Percentiles rank a stretch among this genome's conserved stretches.
phyloP scores from a whole-genome alignment of 352 stramenopile genomes.

The Bremia lactucae region DNA sequence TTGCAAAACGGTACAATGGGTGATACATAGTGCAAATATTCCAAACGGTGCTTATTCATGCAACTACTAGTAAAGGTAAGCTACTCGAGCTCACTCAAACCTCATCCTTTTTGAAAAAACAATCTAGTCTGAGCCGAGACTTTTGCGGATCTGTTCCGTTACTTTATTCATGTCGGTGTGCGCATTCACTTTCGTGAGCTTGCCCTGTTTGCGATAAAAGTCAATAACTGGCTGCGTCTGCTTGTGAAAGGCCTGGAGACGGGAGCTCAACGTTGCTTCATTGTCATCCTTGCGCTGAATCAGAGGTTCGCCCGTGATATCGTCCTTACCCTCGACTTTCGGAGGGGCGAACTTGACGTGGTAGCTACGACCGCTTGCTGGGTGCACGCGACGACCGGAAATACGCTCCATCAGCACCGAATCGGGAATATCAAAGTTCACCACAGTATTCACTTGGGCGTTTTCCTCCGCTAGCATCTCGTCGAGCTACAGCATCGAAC shows the following conservation, averaged over 20 bases:
- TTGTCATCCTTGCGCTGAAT: conserved; percentile 98
- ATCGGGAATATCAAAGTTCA: conserved; percentile 95
- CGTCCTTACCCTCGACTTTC: conserved; percentile 82
- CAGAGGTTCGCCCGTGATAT: conserved; percentile 92
- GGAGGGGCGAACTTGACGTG: conserved; percentile 97
- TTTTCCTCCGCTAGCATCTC: conserved; percentile 90
- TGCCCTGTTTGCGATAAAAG: conserved; percentile 80
- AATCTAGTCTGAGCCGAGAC: conserved; percentile 59
- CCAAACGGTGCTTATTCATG: conserved; percentile 11
- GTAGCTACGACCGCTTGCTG: conserved; percentile 91
- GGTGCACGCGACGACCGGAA: conserved; percentile 93
- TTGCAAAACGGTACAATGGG: conserved; percentile 1
- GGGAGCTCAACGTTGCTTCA: conserved; percentile 83
- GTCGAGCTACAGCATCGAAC: conserved; percentile 69
- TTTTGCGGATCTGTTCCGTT: conserved; percentile 73
- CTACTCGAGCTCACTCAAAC: too few species aligned
- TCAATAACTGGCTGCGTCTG: conserved; percentile 95
- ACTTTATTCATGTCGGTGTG: conserved; percentile 79
- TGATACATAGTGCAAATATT: not conserved
- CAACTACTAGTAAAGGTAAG: conserved; percentile 6
- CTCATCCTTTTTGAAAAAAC: conserved; percentile 5
- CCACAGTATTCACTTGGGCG: conserved; percentile 82
- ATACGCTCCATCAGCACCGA: conserved; percentile 94
- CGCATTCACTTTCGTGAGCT: conserved; percentile 86
- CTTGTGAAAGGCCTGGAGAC: conserved; percentile 92